Base-by-base conservation (phyloP, 139 green algal genomes). In the Trebouxia sp. region DNA sequence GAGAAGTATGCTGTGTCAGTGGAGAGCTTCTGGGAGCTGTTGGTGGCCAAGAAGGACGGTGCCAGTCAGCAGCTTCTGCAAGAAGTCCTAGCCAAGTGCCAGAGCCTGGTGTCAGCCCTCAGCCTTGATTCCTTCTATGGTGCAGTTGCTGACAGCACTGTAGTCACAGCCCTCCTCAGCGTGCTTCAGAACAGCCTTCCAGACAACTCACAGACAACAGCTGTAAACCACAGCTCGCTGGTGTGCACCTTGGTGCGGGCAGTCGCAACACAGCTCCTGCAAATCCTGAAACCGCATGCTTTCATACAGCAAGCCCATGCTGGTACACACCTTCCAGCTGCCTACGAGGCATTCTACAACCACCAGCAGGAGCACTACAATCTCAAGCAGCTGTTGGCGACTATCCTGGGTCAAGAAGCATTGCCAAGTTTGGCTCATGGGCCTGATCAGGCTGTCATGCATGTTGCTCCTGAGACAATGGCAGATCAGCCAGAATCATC, bases 1-100 rank as follows among this genome's bases (percentile, higher is more conserved):
- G 58, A 70, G 58, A 70, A 70, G 58, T 70, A 70, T 43, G 58
- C 58, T 42, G 58, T 70, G 58, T 70, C 58, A n/a, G 58, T 70
- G 58, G 35, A 70, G 30, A 70, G 58, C 32, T 70, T 70, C 58
- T 70, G 58, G 58, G 58, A 70, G 58, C 32, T 70, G 12, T 32
- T 70, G 26, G 42, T 10, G 14, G 58, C 58, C 11, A 41, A 43
- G 12, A 42, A 70, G 58, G 58, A 70, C 42, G 58, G 10, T 42
- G 58, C 14, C 7, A 70, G 58, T 32, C 10, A 24, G 32, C 58
- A 43, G 4, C 10, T 70, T 32, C 26, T 70, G 58, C 30, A 70
- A 9, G 32, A 70, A 6, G 58, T 70, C 30, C 32, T 70, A 32
- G 32, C 58, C 58, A 70, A 70, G 26, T 41, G 58, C 14, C 58